Evolutionary conservation across 805 yeast genomes (phyloP).

Genomic region (Sugiyamaella valdiviana): DNA sequence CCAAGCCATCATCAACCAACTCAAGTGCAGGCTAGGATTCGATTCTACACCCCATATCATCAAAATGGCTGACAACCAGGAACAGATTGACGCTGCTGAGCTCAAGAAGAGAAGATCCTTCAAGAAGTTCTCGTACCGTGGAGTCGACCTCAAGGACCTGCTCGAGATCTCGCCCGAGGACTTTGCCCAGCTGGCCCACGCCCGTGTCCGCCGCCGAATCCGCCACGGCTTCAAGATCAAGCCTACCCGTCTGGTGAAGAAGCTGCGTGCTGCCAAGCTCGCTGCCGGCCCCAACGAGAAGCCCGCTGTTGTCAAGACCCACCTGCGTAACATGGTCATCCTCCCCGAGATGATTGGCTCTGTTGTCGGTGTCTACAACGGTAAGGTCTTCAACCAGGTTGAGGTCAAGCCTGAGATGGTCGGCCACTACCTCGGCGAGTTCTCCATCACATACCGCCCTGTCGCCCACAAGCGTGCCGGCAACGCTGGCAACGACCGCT

Average conservation of each 20-base stretch:
- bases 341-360: constrained; percentile 99
- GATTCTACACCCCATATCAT: background rate
- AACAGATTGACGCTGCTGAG: constrained; percentile 22
- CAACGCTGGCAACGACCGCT: constrained; percentile 55
- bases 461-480: constrained; percentile 99
- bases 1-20: too few species aligned
- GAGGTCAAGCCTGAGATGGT: constrained; percentile 99
- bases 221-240: constrained; percentile 93
- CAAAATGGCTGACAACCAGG: constrained; percentile 24
- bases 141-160: constrained; percentile 93
- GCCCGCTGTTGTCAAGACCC: constrained; percentile 98
- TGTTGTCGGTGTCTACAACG: constrained; percentile 98
- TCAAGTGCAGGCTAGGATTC: too few species aligned
- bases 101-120: constrained; percentile 64
- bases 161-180: constrained; percentile 93
- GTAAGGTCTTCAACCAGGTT: constrained; percentile 98
- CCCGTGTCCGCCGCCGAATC: constrained; percentile 99
- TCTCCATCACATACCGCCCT: constrained; percentile 99
- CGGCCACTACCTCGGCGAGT: constrained; percentile 99
- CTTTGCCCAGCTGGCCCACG: constrained; percentile 91
- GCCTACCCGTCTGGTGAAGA: constrained; percentile 94
- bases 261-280: constrained; percentile 95
- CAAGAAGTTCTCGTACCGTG: constrained; percentile 97
- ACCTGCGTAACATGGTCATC: constrained; percentile 96
- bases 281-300: constrained; percentile 75